These are phyloP conservation scores for Coemansia aciculifera DNA, from an alignment of 192 early-diverging fungal genomes.

Conservation along the genomic window DNA sequence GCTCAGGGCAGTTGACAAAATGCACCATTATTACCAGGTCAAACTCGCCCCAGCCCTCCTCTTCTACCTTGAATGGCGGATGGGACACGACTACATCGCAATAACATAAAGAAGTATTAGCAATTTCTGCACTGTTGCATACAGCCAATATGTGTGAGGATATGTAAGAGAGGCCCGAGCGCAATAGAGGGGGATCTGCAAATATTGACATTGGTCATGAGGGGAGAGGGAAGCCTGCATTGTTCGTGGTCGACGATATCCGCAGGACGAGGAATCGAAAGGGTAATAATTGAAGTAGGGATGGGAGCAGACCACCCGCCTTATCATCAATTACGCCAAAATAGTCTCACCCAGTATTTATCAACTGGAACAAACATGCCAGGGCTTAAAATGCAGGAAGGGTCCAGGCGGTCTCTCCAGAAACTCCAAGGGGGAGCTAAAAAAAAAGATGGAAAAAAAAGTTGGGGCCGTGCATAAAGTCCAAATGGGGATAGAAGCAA, in stretches of 20 bases:
- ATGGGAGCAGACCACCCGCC: background rate
- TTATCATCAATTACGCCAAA: background rate
- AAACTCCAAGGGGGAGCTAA: background rate
- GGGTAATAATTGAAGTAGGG: background rate
- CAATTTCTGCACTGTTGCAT: background rate
- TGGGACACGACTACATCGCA: slow-evolving; percentile 30
- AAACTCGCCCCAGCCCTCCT: slow-evolving; percentile 58
- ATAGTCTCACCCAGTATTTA: background rate
- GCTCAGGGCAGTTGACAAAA: slow-evolving; percentile 29
- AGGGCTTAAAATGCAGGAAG: background rate
- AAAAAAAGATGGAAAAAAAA: background rate
- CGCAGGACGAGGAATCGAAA: background rate
- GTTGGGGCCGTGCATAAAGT: background rate
- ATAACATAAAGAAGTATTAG: background rate
- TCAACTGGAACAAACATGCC: background rate
- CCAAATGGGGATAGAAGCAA: background rate
- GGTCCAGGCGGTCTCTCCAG: background rate
- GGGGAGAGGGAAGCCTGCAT: background rate
- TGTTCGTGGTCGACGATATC: background rate
- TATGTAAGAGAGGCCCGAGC: background rate
- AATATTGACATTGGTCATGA: slow-evolving; percentile 4
- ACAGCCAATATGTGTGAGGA: background rate
- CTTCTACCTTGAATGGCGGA: slow-evolving; percentile 42
- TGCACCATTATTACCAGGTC: slow-evolving; percentile 46
- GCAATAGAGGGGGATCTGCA: background rate